Evolutionary conservation across 2,329 filamentous ascomycete species (phyloP), one percentile per base, ranked within the genome.

Genomic region (Penicillium aurantiogriseum): DNA sequence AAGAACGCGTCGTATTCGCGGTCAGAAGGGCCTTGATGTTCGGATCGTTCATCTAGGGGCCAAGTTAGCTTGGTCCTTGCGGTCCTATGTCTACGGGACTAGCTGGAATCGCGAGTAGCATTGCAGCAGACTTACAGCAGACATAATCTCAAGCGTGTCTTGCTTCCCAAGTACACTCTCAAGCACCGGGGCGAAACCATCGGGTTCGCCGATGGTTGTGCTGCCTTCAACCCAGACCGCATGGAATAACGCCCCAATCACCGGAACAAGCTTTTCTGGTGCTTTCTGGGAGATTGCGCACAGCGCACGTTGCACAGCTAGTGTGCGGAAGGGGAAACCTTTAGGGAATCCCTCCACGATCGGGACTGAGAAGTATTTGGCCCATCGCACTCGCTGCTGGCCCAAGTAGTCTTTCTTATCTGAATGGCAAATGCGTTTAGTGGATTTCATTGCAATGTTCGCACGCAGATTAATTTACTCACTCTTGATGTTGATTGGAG

Each of bases 341-440:
- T 78, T 71, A 1, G 83, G 83, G 7, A 70, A 60, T 0, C 61
- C 54, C 1, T 74, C 63, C 0, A 70, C 64, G 49, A 86, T 81
- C 13, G 85, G 84, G 44, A 87, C 76, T 36, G 79, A 74, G 73
- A 86, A 83, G 57, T 75, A 71, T 10, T 72, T 71, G 1, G 82
- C 74, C 81, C 81, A 85, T 56, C 84, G 82, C 21, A 71, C 44
- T 17, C 85, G 81, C 63, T 87, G 83, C 13, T 57, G 53, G 36
- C 76, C 69, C 57, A 85, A 83, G 80, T 81, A 88, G 71, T 79
- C 76, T 66, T 79, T 80, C 71, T 87, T 87, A 73, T 87, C 83
- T 85, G 60, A n/a, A 31, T 17, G 0, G 13, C 9, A 8, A 9
- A n/a, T 21, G 74, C 74, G 45, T 80, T 76, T 7, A 60, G 48